phyloP scores from a whole-genome alignment of 306 rosid species.

The Trifolium fragiferum region DNA sequence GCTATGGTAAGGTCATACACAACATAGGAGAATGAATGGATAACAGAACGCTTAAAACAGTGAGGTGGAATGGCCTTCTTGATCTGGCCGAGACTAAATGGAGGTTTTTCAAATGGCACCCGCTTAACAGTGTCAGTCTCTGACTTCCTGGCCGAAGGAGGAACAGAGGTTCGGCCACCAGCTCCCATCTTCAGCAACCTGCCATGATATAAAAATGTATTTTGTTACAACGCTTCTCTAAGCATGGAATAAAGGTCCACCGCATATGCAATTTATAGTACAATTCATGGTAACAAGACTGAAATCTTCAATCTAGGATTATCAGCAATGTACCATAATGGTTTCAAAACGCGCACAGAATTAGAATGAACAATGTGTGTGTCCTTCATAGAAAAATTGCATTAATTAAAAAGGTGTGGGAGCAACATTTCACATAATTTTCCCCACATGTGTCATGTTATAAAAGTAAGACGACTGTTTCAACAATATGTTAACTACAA shows the following conservation, averaged over 20 bases:
- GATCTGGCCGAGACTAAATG: slow-evolving; percentile 70
- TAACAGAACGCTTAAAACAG: slow-evolving; percentile 78
- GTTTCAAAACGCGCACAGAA: background rate
- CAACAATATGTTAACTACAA: background rate
- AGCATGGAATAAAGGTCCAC: background rate
- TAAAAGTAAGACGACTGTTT: background rate
- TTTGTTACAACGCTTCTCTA: slow-evolving; percentile 4
- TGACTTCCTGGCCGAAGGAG: slow-evolving; percentile 55
- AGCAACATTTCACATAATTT: background rate
- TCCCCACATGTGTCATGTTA: background rate
- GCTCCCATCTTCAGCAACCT: slow-evolving; percentile 83
- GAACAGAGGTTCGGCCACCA: slow-evolving; percentile 82
- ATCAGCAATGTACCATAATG: background rate
- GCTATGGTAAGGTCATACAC: slow-evolving; percentile 67
- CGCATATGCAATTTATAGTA: background rate
- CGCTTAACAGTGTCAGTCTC: slow-evolving; percentile 58
- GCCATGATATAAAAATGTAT: slow-evolving; percentile 33
- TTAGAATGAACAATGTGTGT: background rate
- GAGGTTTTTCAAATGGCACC: slow-evolving; percentile 72
- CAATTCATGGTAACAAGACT: background rate
- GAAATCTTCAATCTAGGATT: slow-evolving; percentile 25
- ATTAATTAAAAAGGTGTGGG: background rate
- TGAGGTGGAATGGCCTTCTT: slow-evolving; percentile 89
- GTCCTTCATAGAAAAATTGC: background rate
- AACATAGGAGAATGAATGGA: slow-evolving; percentile 77